phyloP scores from a whole-genome alignment of 495 filamentous ascomycete genomes.

The Penicillium cosmopolitanum region DNA sequence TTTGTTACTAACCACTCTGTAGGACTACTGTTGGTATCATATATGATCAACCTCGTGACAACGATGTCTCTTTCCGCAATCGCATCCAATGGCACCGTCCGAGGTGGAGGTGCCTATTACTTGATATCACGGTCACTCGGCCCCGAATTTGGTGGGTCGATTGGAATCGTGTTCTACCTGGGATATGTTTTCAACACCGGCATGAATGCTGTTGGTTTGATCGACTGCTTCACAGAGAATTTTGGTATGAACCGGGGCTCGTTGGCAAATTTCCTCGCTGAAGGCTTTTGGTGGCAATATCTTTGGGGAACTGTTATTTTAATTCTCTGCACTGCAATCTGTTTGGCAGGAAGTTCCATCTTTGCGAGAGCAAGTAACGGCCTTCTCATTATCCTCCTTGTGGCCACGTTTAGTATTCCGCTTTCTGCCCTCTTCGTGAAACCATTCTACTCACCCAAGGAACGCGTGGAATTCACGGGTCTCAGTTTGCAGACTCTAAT shows the following conservation, averaged over 20 bases:
- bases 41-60: constrained; percentile 79
- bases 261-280: constrained; percentile 63
- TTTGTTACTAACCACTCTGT: constrained; percentile 15
- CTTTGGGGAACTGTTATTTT: constrained; percentile 76
- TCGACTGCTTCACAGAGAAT: constrained; percentile 81
- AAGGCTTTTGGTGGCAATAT: constrained; percentile 80
- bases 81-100: constrained; percentile 87
- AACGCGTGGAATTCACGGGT: constrained; percentile 77
- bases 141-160: constrained; percentile 89
- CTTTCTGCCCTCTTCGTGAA: constrained; percentile 68
- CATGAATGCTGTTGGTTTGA: constrained; percentile 85
- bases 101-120: constrained; percentile 87
- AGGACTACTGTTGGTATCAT: constrained; percentile 74
- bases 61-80: constrained; percentile 87
- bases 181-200: constrained; percentile 85
- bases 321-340: constrained; percentile 73
- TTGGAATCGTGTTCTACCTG: constrained; percentile 87
- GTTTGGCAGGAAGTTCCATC: constrained; percentile 77
- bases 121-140: constrained; percentile 85
- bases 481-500: constrained; percentile 67
- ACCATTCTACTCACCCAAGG: constrained; percentile 64
- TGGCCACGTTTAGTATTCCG: constrained; percentile 83
- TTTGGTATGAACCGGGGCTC: constrained; percentile 64
- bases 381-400: constrained; percentile 70
- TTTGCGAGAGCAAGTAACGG: constrained; percentile 82